phyloP scores from a whole-genome alignment of 2,329 filamentous ascomycete species.

The Didymella sp. region DNA sequence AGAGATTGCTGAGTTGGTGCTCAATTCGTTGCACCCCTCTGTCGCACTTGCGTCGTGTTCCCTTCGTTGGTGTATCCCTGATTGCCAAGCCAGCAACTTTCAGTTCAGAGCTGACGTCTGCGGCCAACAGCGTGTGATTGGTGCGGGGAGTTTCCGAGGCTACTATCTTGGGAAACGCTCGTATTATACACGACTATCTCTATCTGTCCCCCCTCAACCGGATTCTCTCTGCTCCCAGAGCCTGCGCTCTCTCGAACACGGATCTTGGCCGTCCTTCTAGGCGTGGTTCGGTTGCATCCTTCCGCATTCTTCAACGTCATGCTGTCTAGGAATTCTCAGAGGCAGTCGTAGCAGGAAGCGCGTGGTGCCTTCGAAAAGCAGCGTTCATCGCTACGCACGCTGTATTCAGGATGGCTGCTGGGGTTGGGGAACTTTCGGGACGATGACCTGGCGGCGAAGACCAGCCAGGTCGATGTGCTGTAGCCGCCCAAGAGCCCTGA shows the following conservation, averaged over 20 bases:
- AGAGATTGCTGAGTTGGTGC: constrained; percentile 10
- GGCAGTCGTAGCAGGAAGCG: not conserved
- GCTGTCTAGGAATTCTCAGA: not conserved
- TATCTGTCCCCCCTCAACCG: not conserved
- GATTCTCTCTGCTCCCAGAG: not conserved
- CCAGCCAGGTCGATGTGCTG: not conserved
- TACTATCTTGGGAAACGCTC: constrained; percentile 15
- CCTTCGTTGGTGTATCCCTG: constrained; percentile 28
- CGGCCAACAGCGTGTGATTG: constrained; percentile 11
- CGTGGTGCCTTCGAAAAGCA: not conserved
- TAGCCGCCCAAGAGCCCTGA: not conserved
- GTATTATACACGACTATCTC: constrained; percentile 5
- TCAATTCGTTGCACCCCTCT: constrained; percentile 25
- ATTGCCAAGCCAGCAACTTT: constrained; percentile 26
- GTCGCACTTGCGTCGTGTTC: constrained; percentile 31
- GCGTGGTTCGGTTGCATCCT: not conserved
- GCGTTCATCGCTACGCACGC: not conserved
- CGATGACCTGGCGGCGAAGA: not conserved
- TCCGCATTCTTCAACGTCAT: not conserved
- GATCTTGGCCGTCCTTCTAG: not conserved
- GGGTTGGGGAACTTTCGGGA: not conserved
- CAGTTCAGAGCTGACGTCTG: constrained; percentile 13
- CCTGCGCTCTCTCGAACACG: not conserved
- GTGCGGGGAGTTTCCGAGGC: constrained; percentile 1
- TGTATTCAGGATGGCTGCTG: not conserved